Evolutionary conservation across 768 basidiomycete genomes (phyloP), one percentile per base, ranked within the genome.

Genomic region (Tulasnella sp.): DNA sequence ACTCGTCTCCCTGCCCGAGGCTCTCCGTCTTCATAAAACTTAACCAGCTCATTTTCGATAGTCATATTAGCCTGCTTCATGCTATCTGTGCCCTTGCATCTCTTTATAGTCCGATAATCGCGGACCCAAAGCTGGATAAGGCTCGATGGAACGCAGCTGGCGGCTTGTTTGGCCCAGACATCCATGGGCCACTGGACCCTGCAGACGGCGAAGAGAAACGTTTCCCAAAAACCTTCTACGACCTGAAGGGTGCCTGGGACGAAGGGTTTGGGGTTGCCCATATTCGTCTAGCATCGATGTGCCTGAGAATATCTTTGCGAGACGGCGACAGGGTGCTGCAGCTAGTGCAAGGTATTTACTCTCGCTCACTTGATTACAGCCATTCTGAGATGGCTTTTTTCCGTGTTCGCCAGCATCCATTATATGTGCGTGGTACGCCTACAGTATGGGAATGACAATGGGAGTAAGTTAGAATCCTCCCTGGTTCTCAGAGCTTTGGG

Each of bases 111-210:
- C 72, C 81, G 12, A 60, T 76, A n/a, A 60, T 81, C n/a, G 44
- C 14, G 5, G 79, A 80, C n/a, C 28, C 22, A 14, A 34, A n/a
- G 20, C 28, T 22, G 42, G 85, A 87, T 54, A 87, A 77, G 34
- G 60, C 73, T 22, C 24, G 40, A 31, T 4, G 18, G n/a, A 28
- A n/a, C 16, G 42, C 40, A 41, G 20, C 64, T 28, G 72, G 16
- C 7, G 78, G 64, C 2, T 42, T 42, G 7, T 73, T 77, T 31
- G 28, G 28, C 14, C 46, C 46, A 42, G n/a, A 11, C 18, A 28
- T 31, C 8, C 3, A 14, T 28, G 22, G n/a, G 11, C 42, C 11
- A 22, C 40, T 12, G 22, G 31, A 77, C 8, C 16, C 44, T 28
- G 58, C 0, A 58, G 18, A 8, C 12, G 22, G 37, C 37, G 37